Conservation (phyloP, 2,329 filamentous ascomycete species). For the Pezicula rhizophila region DNA sequence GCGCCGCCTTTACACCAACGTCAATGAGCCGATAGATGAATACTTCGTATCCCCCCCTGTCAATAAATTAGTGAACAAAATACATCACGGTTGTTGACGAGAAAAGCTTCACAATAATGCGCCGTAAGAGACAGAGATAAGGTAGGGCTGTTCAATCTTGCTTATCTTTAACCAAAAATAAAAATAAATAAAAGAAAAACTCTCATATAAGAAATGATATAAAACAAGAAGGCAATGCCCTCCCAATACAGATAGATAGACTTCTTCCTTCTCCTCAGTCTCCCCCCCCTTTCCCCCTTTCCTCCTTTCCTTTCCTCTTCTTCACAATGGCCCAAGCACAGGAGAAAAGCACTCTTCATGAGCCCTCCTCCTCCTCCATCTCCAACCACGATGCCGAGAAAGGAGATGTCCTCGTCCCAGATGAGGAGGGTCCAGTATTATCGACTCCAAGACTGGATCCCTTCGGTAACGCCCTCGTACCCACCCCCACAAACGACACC, state of each 20-base stretch:
- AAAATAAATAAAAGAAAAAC: too few relatives aligned
- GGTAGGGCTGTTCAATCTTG: background rate
- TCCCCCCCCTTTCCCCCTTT: background rate
- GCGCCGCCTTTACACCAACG: too few relatives aligned
- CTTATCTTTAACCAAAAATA: too few relatives aligned
- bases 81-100: too few relatives aligned
- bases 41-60: too few relatives aligned
- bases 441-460: constrained; percentile 4
- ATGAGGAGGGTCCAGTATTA: background rate
- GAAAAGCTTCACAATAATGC: background rate
- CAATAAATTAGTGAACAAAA: too few relatives aligned
- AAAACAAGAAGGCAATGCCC: background rate
- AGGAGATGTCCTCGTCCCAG: background rate
- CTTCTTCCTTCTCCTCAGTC: background rate
- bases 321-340: background rate
- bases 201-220: too few relatives aligned
- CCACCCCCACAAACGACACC: constrained; percentile 37
- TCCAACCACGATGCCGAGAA: background rate
- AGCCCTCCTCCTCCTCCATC: background rate
- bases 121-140: background rate
- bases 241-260: too few relatives aligned
- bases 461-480: constrained; percentile 30
- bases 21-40: too few relatives aligned
- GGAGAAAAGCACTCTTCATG: background rate
- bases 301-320: too few relatives aligned